Evolutionary conservation across 306 rosid genomes (phyloP).

Genomic region (Trichosanthes cucumerina): DNA sequence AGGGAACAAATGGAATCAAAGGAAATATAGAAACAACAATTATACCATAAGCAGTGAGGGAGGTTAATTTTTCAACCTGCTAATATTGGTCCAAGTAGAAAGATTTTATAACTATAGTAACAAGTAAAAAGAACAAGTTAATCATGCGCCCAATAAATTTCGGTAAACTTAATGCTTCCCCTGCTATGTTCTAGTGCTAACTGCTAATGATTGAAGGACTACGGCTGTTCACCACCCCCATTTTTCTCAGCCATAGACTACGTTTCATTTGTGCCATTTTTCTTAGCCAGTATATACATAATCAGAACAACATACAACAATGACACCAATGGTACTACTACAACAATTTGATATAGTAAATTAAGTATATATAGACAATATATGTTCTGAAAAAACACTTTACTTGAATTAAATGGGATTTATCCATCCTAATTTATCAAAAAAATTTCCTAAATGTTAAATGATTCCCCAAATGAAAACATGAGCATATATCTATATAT

Average conservation of each 20-base stretch:
- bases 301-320: not conserved
- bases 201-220: not conserved
- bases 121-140: not conserved
- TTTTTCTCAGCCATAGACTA: not conserved
- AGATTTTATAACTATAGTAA: not conserved
- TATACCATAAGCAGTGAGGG: slow-evolving; percentile 1
- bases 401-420: not conserved
- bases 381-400: not conserved
- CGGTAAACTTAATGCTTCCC: not conserved
- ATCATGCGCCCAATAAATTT: not conserved
- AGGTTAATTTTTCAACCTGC: not conserved
- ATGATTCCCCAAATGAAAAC: not conserved
- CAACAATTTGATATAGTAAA: not conserved
- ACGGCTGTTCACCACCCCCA: not conserved
- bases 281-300: not conserved
- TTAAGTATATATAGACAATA: not conserved
- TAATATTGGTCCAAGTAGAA: not conserved
- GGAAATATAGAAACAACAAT: not conserved
- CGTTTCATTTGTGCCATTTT: not conserved
- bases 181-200: not conserved
- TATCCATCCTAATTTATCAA: not conserved
- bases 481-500: not conserved
- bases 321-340: not conserved
- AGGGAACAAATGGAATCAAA: slow-evolving; percentile 5
- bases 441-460: not conserved